Conservation (phyloP, 2,329 filamentous ascomycete species). For the Aureobasidium melanogenum region DNA sequence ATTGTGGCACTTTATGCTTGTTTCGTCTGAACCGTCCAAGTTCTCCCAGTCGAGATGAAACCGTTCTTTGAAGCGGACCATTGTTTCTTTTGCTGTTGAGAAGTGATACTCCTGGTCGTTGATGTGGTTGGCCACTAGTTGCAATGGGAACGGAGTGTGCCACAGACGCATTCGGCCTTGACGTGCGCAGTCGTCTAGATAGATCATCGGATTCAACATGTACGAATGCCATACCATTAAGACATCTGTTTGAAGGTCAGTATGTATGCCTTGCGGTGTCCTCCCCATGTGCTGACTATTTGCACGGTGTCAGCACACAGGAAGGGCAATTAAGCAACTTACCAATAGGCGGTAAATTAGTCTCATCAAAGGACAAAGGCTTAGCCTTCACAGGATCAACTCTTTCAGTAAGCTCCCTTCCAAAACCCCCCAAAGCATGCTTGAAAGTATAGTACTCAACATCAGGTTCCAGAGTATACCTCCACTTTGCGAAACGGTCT, state of each 20-base stretch:
- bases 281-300: too few species aligned
- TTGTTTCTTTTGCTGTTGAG: slow-evolving; percentile 34
- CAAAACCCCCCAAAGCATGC: neutral
- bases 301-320: neutral
- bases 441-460: neutral
- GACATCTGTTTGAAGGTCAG: slow-evolving; percentile 46
- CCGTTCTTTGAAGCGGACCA: slow-evolving; percentile 36
- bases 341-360: slow-evolving; percentile 53
- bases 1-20: slow-evolving; percentile 46
- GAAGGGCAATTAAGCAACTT: slow-evolving; percentile 18
- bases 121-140: slow-evolving; percentile 48
- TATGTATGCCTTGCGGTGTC: neutral
- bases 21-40: slow-evolving; percentile 40
- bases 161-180: slow-evolving; percentile 48
- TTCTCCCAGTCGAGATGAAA: slow-evolving; percentile 54
- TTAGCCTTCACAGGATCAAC: neutral
- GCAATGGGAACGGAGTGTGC: slow-evolving; percentile 59
- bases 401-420: neutral
- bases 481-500: slow-evolving; percentile 61
- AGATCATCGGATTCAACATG: slow-evolving; percentile 67
- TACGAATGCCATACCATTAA: slow-evolving; percentile 74
- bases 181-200: slow-evolving; percentile 64
- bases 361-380: slow-evolving; percentile 20
- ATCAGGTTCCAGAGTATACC: slow-evolving; percentile 32
- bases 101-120: slow-evolving; percentile 51